Percentiles rank a stretch among this genome's conserved stretches.
phyloP scores from a whole-genome alignment of 2,329 filamentous ascomycete species.

The Coniochaeta pulveracea region DNA sequence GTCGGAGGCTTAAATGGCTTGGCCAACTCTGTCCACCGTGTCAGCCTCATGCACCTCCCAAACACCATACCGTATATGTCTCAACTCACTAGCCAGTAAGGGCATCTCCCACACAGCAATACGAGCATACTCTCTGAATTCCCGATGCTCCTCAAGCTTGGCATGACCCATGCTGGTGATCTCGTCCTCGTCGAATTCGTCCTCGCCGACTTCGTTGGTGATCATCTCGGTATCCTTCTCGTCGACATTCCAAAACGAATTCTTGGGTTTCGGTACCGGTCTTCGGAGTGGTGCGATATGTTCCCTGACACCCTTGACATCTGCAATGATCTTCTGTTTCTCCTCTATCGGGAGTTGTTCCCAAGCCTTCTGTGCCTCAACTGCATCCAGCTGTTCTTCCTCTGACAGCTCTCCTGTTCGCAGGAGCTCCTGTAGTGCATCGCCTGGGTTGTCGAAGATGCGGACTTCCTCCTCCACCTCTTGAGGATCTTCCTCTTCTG shows the following conservation, averaged over 20 bases:
- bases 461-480: constrained; percentile 7
- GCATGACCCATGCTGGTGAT: constrained; percentile 73
- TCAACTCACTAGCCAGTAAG: constrained; percentile 64
- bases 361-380: constrained; percentile 10
- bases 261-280: constrained; percentile 15
- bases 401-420: constrained; percentile 10
- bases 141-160: constrained; percentile 79
- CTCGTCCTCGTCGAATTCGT: constrained; percentile 68
- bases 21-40: constrained; percentile 52
- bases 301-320: constrained; percentile 11
- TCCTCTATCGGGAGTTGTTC: constrained; percentile 7
- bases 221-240: constrained; percentile 34
- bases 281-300: constrained; percentile 14
- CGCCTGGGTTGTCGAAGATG: constrained; percentile 8
- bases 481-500: constrained; percentile 3
- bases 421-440: constrained; percentile 8
- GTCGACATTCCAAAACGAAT: constrained; percentile 37
- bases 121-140: constrained; percentile 79
- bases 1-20: constrained; percentile 69
- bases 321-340: constrained; percentile 7
- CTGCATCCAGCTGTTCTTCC: constrained; percentile 11
- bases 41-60: constrained; percentile 6
- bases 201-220: constrained; percentile 40
- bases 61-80: background rate
- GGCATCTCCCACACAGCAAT: constrained; percentile 95